Percentiles rank a stretch among this genome's conserved stretches.
Evolutionary conservation across 768 basidiomycete species (phyloP).

Genomic region (Agaricus sinodeliciosus): DNA sequence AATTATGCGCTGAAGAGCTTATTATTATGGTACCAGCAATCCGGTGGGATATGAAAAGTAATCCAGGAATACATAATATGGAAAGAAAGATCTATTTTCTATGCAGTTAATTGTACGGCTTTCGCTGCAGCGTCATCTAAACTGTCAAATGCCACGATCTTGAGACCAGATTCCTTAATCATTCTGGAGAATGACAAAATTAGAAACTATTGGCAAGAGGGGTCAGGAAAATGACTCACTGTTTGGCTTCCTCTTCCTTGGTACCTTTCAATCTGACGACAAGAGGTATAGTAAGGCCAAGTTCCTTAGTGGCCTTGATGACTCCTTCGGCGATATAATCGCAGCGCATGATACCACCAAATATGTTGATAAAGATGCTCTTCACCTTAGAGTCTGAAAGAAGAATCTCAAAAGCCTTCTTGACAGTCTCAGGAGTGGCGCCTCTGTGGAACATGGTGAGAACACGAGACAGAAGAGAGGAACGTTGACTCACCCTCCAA

Average conservation of each 20-base stretch:
- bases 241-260: slow-evolving; percentile 92
- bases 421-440: slow-evolving; percentile 98
- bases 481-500: slow-evolving; percentile 66
- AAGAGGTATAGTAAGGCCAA: slow-evolving; percentile 77
- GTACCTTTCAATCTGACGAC: slow-evolving; percentile 96
- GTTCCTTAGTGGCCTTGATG: slow-evolving; percentile 94
- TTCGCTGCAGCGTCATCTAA: slow-evolving; percentile 87
- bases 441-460: slow-evolving; percentile 44
- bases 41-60: neutral
- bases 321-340: slow-evolving; percentile 98
- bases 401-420: slow-evolving; percentile 97
- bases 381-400: slow-evolving; percentile 88
- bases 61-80: slow-evolving; percentile 1
- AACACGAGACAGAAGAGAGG: neutral
- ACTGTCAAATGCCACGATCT: slow-evolving; percentile 90
- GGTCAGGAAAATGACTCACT: slow-evolving; percentile 43
- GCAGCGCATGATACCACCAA: slow-evolving; percentile 98
- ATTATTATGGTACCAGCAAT: slow-evolving; percentile 13
- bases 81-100: slow-evolving; percentile 20
- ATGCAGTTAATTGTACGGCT: slow-evolving; percentile 65
- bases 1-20: slow-evolving; percentile 5
- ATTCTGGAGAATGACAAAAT: slow-evolving; percentile 45
- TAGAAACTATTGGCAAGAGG: slow-evolving; percentile 1
- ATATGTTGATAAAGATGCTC: slow-evolving; percentile 98
- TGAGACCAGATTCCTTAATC: slow-evolving; percentile 87